phyloP scores from a whole-genome alignment of 768 basidiomycete species.

The Lactarius tabidus region DNA sequence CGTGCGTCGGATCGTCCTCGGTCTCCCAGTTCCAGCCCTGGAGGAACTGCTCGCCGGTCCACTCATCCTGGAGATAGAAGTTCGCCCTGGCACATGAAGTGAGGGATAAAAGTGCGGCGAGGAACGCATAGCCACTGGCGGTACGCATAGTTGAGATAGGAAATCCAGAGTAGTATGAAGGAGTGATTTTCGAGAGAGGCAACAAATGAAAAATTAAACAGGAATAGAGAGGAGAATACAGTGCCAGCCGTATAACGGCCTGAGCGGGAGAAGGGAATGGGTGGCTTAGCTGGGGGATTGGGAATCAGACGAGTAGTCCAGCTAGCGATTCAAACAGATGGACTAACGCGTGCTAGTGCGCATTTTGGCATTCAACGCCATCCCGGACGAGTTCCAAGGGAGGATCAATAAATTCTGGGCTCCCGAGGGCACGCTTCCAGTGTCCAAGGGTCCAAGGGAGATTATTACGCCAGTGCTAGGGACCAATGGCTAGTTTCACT shows the following conservation, averaged over 20 bases:
- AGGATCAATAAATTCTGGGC: not conserved
- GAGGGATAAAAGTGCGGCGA: constrained; percentile 15
- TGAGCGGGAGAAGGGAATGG: not conserved
- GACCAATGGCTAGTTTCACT: not conserved
- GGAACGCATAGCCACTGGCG: constrained; percentile 27
- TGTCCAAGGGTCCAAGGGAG: not conserved
- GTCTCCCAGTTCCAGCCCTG: constrained; percentile 48
- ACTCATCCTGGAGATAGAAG: constrained; percentile 20
- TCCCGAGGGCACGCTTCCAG: not conserved
- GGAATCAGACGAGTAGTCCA: not conserved
- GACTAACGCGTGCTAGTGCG: not conserved
- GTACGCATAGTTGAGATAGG: constrained; percentile 34
- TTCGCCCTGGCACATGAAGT: constrained; percentile 6
- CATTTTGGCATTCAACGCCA: constrained; percentile 6
- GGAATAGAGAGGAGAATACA: constrained; percentile 26
- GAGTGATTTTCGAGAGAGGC: constrained; percentile 24
- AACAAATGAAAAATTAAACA: constrained; percentile 29
- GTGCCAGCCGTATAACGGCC: constrained; percentile 13
- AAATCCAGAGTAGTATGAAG: constrained; percentile 22
- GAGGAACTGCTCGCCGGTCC: constrained; percentile 43
- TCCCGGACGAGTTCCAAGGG: not conserved
- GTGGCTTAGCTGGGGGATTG: constrained; percentile 1
- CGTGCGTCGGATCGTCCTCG: constrained; percentile 57
- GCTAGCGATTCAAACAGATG: not conserved
- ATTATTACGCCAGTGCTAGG: not conserved